Conservation (phyloP, 2,329 filamentous ascomycete species). For the Juglanconis juglandina region DNA sequence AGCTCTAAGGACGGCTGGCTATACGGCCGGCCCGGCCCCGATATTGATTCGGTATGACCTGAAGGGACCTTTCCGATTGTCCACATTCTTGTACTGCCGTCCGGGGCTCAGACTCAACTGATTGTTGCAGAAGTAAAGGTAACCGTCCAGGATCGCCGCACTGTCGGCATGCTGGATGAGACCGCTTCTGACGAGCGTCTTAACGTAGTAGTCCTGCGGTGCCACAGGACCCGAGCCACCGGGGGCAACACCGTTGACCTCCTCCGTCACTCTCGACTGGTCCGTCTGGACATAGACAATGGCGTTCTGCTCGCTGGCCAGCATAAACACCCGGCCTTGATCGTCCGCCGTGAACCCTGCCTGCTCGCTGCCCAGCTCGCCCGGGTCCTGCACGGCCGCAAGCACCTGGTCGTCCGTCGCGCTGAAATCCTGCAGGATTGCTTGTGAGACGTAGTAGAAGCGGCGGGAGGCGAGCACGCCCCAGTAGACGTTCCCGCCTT, state of each 20-base stretch:
- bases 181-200: slow-evolving; percentile 35
- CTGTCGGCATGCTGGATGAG: slow-evolving; percentile 41
- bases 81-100: slow-evolving; percentile 36
- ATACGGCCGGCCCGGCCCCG: slow-evolving; percentile 31
- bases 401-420: slow-evolving; percentile 33
- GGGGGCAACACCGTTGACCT: slow-evolving; percentile 31
- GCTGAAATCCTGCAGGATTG: slow-evolving; percentile 27
- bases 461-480: slow-evolving; percentile 37
- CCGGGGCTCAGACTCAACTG: slow-evolving; percentile 34
- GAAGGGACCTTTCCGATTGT: slow-evolving; percentile 34
- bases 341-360: slow-evolving; percentile 41
- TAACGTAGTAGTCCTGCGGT: slow-evolving; percentile 35
- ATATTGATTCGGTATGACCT: slow-evolving; percentile 33
- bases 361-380: slow-evolving; percentile 37
- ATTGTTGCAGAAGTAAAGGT: slow-evolving; percentile 40
- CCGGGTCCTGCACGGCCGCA: slow-evolving; percentile 34
- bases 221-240: slow-evolving; percentile 31
- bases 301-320: slow-evolving; percentile 40
- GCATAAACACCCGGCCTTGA: slow-evolving; percentile 37
- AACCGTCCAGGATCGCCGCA: slow-evolving; percentile 37
- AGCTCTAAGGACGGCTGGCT: not conserved
- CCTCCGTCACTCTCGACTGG: slow-evolving; percentile 30
- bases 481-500: slow-evolving; percentile 39
- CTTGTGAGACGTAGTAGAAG: slow-evolving; percentile 38
- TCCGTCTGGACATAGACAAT: slow-evolving; percentile 40